Conservation (phyloP, 2,329 filamentous ascomycete genomes). For the Fusarium nygamai region DNA sequence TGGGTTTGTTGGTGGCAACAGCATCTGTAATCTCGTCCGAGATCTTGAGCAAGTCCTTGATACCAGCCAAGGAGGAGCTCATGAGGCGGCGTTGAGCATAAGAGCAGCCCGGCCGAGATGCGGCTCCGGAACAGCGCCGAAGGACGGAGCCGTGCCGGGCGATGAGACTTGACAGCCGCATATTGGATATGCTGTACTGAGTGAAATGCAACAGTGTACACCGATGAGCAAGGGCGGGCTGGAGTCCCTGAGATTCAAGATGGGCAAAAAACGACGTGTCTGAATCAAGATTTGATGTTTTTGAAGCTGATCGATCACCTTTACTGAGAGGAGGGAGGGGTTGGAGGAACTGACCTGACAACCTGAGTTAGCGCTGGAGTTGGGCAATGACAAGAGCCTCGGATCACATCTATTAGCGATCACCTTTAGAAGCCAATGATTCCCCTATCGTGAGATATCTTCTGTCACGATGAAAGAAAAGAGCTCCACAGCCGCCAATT, state of each 20-base stretch:
- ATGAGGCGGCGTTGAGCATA: slow-evolving; percentile 36
- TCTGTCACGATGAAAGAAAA: slow-evolving; percentile 11
- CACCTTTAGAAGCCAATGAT: background rate
- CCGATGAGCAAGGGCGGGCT: background rate
- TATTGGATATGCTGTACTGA: background rate
- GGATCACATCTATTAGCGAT: slow-evolving; percentile 6
- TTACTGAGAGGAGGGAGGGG: slow-evolving; percentile 14
- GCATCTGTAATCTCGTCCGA: slow-evolving; percentile 87
- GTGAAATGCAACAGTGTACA: background rate
- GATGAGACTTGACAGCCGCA: slow-evolving; percentile 36
- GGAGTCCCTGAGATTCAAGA: background rate
- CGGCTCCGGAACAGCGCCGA: slow-evolving; percentile 27
- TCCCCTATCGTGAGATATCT: slow-evolving; percentile 10
- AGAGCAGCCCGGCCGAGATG: slow-evolving; percentile 16
- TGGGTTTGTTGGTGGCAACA: slow-evolving; percentile 76
- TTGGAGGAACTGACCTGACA: slow-evolving; percentile 4
- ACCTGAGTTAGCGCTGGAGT: slow-evolving; percentile 5
- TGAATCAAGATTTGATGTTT: background rate
- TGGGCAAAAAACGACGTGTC: background rate
- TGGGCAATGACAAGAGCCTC: slow-evolving; percentile 7
- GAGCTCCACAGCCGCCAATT: slow-evolving; percentile 13
- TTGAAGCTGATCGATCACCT: slow-evolving; percentile 17
- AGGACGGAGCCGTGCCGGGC: slow-evolving; percentile 31
- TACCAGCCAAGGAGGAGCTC: slow-evolving; percentile 39
- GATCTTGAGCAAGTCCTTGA: slow-evolving; percentile 68